A percentile compares a stretch with the other conserved stretches of the same genome.
These are phyloP conservation scores for Solanum habrochaites DNA, from an alignment of 257 asterid genomes.

Conservation along the genomic window DNA sequence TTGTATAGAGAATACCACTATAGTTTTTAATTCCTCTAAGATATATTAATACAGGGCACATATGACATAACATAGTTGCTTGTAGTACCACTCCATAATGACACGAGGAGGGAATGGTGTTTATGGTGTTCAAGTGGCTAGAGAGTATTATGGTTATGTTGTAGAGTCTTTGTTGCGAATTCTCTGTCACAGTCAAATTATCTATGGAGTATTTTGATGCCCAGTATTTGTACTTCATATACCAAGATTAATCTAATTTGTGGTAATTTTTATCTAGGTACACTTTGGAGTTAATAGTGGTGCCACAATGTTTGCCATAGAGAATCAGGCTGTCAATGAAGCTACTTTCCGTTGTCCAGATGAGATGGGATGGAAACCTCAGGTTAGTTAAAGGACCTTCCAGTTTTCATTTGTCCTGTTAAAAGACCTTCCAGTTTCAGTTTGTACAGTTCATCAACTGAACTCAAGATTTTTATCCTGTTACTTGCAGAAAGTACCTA, in stretches of 20 bases:
- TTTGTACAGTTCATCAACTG: neutral
- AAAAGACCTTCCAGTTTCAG: neutral
- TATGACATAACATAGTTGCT: neutral
- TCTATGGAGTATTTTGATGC: neutral
- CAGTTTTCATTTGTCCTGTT: neutral
- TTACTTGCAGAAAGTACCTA: slow-evolving; percentile 52
- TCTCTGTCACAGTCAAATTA: neutral
- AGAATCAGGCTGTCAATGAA: slow-evolving; percentile 86
- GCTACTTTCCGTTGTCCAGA: slow-evolving; percentile 98
- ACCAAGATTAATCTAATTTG: slow-evolving; percentile 4
- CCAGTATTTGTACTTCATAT: neutral
- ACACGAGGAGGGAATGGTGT: neutral
- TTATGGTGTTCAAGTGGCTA: neutral
- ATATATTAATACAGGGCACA: neutral
- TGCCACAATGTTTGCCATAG: slow-evolving; percentile 87
- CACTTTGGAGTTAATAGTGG: slow-evolving; percentile 98
- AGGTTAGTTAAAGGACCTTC: slow-evolving; percentile 24
- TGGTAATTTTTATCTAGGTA: slow-evolving; percentile 33
- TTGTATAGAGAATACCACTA: neutral
- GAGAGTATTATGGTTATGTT: neutral
- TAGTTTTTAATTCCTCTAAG: neutral
- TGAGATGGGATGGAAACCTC: slow-evolving; percentile 99
- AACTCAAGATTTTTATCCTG: neutral
- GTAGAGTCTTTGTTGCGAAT: neutral
- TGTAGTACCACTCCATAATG: neutral